Conservation (phyloP, 1,139 yeast species). For the Magnusiomyces paraingens region DNA sequence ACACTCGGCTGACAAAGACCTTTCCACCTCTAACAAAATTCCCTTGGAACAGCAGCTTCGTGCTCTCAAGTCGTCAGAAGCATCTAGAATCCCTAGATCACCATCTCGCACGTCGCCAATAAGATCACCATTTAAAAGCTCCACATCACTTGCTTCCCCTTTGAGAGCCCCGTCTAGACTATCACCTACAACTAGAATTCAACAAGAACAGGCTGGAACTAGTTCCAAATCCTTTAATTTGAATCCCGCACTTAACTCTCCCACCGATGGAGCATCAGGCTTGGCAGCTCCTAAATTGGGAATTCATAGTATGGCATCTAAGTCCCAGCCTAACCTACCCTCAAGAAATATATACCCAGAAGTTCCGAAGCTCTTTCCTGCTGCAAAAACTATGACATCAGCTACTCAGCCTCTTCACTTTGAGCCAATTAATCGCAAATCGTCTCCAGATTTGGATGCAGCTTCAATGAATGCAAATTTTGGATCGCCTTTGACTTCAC, state of each 20-base stretch:
- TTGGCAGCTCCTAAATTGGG: background rate
- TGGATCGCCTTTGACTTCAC: background rate
- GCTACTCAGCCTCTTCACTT: too few species aligned
- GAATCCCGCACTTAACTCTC: background rate
- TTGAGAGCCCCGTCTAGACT: background rate
- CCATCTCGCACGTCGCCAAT: background rate
- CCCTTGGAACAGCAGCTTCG: too few species aligned
- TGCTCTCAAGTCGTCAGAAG: background rate
- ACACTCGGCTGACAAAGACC: too few species aligned
- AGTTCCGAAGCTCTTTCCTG: background rate
- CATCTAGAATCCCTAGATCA: background rate
- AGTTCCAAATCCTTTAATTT: background rate
- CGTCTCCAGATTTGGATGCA: background rate
- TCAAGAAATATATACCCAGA: slow-evolving; percentile 2
- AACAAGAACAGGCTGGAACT: background rate
- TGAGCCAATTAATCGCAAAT: too few species aligned
- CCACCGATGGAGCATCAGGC: too few species aligned
- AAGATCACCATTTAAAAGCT: background rate
- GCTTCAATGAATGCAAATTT: background rate
- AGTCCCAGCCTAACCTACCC: background rate
- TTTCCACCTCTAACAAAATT: too few species aligned
- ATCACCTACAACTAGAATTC: background rate
- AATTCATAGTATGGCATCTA: background rate
- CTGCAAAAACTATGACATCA: too few species aligned
- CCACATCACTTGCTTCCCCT: background rate